Percentiles rank a stretch among this genome's conserved stretches.
phyloP scores from a whole-genome alignment of 192 early-diverging fungal species.

The Entomortierella beljakovae region DNA sequence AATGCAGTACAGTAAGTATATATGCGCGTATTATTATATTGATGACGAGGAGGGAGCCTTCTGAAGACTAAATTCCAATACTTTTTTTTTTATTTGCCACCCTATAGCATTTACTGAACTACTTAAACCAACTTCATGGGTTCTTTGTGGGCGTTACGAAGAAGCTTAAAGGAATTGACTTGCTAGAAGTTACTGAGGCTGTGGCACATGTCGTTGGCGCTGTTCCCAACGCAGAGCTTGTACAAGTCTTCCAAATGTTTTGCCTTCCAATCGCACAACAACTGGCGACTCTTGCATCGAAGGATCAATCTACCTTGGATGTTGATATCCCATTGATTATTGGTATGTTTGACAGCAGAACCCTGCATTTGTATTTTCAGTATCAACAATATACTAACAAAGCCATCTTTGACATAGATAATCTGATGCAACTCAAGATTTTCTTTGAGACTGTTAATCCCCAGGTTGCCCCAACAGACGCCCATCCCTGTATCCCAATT shows the following conservation, averaged over 20 bases:
- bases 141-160: constrained; percentile 85
- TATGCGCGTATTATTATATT: background rate
- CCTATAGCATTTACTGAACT: constrained; percentile 75
- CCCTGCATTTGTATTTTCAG: too few relatives aligned
- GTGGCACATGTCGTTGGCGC: constrained; percentile 90
- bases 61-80: background rate
- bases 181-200: constrained; percentile 86
- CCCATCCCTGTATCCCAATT: constrained; percentile 76
- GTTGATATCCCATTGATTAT: constrained; percentile 54
- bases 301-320: constrained; percentile 45
- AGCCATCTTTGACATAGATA: constrained; percentile 33
- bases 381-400: too few relatives aligned
- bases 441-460: constrained; percentile 69
- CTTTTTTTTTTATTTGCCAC: constrained; percentile 8
- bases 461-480: constrained; percentile 54
- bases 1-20: constrained; percentile 82
- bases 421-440: constrained; percentile 70
- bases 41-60: background rate
- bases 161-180: constrained; percentile 75
- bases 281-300: constrained; percentile 69
- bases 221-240: constrained; percentile 70
- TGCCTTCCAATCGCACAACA: constrained; percentile 78
- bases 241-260: constrained; percentile 76
- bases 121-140: constrained; percentile 80
- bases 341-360: constrained; percentile 2